phyloP scores from a whole-genome alignment of 768 basidiomycete species.

The Cystofilobasidium bisporidii region DNA sequence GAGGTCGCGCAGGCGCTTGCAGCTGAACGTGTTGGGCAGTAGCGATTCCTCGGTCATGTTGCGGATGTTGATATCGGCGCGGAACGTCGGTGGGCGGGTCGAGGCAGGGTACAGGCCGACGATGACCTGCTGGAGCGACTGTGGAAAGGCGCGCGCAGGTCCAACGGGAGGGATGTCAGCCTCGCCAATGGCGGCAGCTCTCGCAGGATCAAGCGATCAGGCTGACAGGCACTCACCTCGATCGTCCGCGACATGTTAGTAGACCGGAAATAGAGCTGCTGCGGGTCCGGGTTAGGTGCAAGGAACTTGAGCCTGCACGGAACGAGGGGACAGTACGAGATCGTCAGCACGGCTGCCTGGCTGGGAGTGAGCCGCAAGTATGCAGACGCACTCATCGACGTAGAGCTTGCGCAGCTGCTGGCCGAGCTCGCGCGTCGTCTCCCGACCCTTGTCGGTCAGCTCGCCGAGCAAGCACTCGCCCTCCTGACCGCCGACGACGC shows the following conservation, averaged over 20 bases:
- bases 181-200: too few species aligned
- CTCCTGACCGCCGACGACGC: conserved; percentile 42
- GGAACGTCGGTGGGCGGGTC: conserved; percentile 33
- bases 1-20: conserved; percentile 57
- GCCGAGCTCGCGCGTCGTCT: conserved; percentile 61
- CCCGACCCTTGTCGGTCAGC: conserved; percentile 59
- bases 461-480: conserved; percentile 65
- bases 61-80: conserved; percentile 39
- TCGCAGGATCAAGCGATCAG: too few species aligned
- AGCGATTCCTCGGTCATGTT: conserved; percentile 64
- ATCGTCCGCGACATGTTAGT: conserved; percentile 59
- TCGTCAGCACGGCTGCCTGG: not conserved
- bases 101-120: conserved; percentile 58
- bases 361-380: not conserved
- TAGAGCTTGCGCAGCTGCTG: conserved; percentile 54
- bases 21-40: conserved; percentile 57
- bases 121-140: conserved; percentile 63
- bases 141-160: conserved; percentile 35
- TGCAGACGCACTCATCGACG: conserved; percentile 50
- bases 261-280: conserved; percentile 56
- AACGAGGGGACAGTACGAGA: not conserved
- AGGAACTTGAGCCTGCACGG: conserved; percentile 58
- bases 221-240: not conserved
- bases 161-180: not conserved
- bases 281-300: conserved; percentile 46